phyloP scores from a whole-genome alignment of 805 yeast species.

The Saturnispora bothae region DNA sequence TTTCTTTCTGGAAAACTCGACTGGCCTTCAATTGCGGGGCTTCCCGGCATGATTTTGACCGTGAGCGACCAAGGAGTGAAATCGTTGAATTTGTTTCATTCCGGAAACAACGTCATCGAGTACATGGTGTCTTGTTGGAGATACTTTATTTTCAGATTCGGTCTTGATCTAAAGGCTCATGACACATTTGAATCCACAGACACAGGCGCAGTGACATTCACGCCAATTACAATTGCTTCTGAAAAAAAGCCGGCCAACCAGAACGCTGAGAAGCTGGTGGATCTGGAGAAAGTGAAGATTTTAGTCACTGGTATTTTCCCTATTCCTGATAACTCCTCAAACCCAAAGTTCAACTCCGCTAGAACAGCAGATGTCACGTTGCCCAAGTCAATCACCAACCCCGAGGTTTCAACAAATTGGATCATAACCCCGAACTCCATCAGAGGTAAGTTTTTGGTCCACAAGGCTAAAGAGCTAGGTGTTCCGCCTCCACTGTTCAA shows the following conservation, averaged over 20 bases:
- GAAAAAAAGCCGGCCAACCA: background rate
- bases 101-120: conserved; percentile 33
- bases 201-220: conserved; percentile 13
- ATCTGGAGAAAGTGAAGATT: conserved; percentile 6
- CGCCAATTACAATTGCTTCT: conserved; percentile 16
- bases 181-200: conserved; percentile 12
- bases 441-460: conserved; percentile 66
- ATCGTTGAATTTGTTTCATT: conserved; percentile 43
- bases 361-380: conserved; percentile 17
- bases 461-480: conserved; percentile 57
- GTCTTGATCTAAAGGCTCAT: conserved; percentile 36
- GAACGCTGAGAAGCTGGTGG: background rate
- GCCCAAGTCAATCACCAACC: conserved; percentile 19
- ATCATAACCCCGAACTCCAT: conserved; percentile 55
- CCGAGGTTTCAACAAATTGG: conserved; percentile 46
- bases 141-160: conserved; percentile 73
- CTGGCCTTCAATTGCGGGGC: conserved; percentile 82
- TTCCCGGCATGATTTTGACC: conserved; percentile 82
- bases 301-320: conserved; percentile 20
- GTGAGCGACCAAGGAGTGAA: conserved; percentile 67
- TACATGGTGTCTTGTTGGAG: conserved; percentile 75
- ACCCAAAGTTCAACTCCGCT: conserved; percentile 11
- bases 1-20: conserved; percentile 69
- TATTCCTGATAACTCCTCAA: conserved; percentile 7
- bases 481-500: conserved; percentile 54